Conservation (phyloP, 164 flowering plant genomes). For the Warburgia ugandensis region DNA sequence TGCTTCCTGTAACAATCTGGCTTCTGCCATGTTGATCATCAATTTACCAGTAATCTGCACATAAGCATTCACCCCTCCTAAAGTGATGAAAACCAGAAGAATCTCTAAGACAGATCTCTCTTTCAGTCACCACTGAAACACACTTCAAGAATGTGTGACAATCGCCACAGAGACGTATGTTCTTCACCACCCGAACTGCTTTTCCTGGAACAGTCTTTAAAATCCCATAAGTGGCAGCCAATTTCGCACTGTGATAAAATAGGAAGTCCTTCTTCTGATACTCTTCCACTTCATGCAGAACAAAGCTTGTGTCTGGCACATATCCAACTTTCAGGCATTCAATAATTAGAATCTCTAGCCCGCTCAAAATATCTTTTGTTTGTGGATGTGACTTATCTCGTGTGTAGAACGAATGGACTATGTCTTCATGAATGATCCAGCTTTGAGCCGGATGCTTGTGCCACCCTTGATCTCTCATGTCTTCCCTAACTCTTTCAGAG, state of each 20-base stretch:
- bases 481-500: conserved; percentile 54
- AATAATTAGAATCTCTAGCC: conserved; percentile 55
- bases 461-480: conserved; percentile 66
- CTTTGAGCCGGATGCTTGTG: conserved; percentile 67
- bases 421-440: conserved; percentile 58
- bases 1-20: no score
- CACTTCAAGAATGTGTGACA: conserved; percentile 77
- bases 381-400: conserved; percentile 73
- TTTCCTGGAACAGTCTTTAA: conserved; percentile 42
- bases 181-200: conserved; percentile 64
- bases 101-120: conserved; percentile 67
- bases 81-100: conserved; percentile 78
- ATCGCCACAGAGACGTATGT: conserved; percentile 74
- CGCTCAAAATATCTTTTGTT: conserved; percentile 65
- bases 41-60: conserved; percentile 60
- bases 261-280: conserved; percentile 76
- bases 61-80: conserved; percentile 64
- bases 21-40: no score
- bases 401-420: conserved; percentile 59
- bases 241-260: conserved; percentile 77
- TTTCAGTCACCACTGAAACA: conserved; percentile 53
- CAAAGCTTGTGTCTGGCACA: conserved; percentile 82
- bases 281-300: conserved; percentile 91
- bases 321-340: conserved; percentile 84
- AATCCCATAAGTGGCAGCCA: conserved; percentile 73